Percentiles rank a stretch among this genome's conserved stretches.
These are phyloP conservation scores for Aspergillus sp. DNA, from an alignment of 2,329 filamentous ascomycete species.

Conservation along the genomic window DNA sequence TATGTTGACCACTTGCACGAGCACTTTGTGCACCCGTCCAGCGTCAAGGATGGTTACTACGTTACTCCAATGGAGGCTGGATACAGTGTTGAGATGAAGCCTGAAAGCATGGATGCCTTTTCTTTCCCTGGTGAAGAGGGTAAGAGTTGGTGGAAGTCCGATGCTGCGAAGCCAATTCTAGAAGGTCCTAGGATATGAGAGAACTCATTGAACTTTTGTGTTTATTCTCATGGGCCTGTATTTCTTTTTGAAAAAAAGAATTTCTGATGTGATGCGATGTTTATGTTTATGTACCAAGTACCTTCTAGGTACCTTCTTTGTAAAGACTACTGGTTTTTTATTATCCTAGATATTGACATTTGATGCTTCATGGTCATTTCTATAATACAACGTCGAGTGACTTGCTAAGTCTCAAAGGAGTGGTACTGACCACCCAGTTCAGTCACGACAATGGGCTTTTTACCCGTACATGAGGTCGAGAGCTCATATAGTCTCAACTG, in stretches of 20 bases:
- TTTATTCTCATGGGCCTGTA: constrained; percentile 6
- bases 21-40: constrained; percentile 78
- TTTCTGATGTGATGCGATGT: constrained; percentile 2
- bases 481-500: not conserved
- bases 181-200: constrained; percentile 44
- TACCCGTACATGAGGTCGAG: not conserved
- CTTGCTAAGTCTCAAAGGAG: too few species aligned
- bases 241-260: not conserved
- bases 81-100: constrained; percentile 92
- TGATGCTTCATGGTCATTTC: too few species aligned
- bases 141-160: constrained; percentile 80
- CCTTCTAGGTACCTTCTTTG: too few species aligned
- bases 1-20: constrained; percentile 93
- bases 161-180: constrained; percentile 71
- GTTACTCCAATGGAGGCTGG: constrained; percentile 77
- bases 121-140: constrained; percentile 71
- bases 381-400: too few species aligned
- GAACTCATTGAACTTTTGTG: constrained; percentile 5
- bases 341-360: too few species aligned
- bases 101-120: constrained; percentile 76
- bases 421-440: not conserved
- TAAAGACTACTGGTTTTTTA: too few species aligned
- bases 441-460: not conserved
- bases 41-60: constrained; percentile 81
- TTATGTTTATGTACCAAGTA: too few species aligned